Evolutionary conservation across 2,329 filamentous ascomycete species (phyloP).

Genomic region (Aspergillus sp.): DNA sequence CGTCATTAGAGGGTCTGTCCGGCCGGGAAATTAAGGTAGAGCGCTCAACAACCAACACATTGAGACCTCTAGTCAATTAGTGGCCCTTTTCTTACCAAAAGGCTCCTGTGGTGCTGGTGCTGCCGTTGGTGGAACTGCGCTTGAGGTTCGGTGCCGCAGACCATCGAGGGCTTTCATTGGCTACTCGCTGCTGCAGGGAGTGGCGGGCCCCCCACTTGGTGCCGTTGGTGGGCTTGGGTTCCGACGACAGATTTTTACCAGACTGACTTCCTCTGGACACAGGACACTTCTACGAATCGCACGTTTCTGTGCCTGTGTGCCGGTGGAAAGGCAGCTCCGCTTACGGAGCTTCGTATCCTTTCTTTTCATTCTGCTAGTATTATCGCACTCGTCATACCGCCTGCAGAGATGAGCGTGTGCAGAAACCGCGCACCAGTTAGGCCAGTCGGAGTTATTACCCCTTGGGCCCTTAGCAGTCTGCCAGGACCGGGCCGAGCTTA

Average conservation of each 20-base stretch:
- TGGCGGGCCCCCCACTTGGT: slow-evolving; percentile 15
- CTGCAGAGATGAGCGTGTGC: not conserved
- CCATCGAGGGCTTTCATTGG: slow-evolving; percentile 10
- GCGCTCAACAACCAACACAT: slow-evolving; percentile 2
- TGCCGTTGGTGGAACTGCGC: not conserved
- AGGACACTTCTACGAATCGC: not conserved
- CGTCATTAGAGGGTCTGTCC: slow-evolving; percentile 11
- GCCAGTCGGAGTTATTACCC: not conserved
- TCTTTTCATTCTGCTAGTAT: not conserved
- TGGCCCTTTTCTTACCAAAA: not conserved
- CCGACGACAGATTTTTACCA: slow-evolving; percentile 16
- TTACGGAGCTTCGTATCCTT: slow-evolving; percentile 2
- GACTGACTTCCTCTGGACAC: not conserved
- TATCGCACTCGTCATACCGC: slow-evolving; percentile 3
- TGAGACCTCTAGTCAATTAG: not conserved
- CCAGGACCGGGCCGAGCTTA: not conserved
- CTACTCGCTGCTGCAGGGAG: slow-evolving; percentile 11
- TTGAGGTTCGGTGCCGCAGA: slow-evolving; percentile 4
- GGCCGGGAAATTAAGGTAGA: not conserved
- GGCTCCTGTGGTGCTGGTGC: slow-evolving; percentile 9
- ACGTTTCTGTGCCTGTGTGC: not conserved
- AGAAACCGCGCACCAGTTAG: not conserved
- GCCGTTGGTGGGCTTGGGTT: slow-evolving; percentile 7
- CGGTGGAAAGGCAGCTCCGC: not conserved
- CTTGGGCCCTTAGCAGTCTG: not conserved